Conservation (phyloP, 2,329 filamentous ascomycete species). For the Pyrenophora graminea region DNA sequence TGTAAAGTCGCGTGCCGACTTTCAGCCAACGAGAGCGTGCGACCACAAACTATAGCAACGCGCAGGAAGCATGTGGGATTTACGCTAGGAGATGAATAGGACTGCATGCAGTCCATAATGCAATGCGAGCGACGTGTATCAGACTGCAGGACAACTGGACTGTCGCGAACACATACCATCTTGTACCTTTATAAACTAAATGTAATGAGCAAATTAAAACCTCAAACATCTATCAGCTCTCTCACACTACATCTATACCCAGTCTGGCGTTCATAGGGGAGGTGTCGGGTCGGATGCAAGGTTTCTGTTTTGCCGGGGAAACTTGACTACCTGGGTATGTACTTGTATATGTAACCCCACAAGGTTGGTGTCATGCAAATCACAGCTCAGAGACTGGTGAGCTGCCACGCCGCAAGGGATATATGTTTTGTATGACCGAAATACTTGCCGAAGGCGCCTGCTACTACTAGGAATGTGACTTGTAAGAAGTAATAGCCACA, state of each 20-base stretch:
- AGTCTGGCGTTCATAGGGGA: too few relatives aligned
- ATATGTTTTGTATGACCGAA: not conserved
- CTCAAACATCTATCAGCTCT: too few relatives aligned
- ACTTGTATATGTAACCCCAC: slow-evolving; percentile 1
- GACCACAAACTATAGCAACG: not conserved
- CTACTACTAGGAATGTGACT: not conserved
- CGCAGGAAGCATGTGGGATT: slow-evolving; percentile 5
- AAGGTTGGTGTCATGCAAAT: slow-evolving; percentile 3
- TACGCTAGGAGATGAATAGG: not conserved
- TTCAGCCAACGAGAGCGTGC: slow-evolving; percentile 18
- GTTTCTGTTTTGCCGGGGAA: slow-evolving; percentile 7
- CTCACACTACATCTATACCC: too few relatives aligned
- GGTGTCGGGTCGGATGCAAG: too few relatives aligned
- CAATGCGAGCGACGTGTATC: not conserved
- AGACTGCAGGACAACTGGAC: slow-evolving; percentile 1
- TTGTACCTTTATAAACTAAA: slow-evolving; percentile 1
- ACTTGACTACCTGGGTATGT: not conserved
- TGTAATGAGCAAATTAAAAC: too few relatives aligned
- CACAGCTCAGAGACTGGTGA: slow-evolving; percentile 17
- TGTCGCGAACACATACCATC: not conserved
- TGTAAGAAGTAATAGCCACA: too few relatives aligned
- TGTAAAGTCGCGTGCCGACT: slow-evolving; percentile 16
- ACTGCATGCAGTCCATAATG: slow-evolving; percentile 1
- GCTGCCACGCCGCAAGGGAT: slow-evolving; percentile 6
- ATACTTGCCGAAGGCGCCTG: slow-evolving; percentile 1